A percentile compares a stretch with the other conserved stretches of the same genome.
Conservation (phyloP, 371 early-diverging fungal species). For the Dentiscutata heterogama region DNA sequence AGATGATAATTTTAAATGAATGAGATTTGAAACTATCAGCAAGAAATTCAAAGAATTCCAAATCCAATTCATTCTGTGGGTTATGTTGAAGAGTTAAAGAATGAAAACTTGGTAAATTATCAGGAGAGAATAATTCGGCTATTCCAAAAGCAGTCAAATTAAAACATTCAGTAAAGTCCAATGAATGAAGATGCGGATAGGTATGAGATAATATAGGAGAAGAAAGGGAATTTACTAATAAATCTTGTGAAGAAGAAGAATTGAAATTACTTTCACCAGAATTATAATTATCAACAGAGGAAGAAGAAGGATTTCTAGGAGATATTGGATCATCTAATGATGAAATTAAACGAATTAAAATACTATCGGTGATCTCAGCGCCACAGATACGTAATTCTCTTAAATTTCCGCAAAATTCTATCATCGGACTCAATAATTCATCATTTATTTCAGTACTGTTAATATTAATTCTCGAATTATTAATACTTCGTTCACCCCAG, state of each 20-base stretch:
- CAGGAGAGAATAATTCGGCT: constrained; percentile 29
- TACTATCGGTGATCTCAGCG: neutral
- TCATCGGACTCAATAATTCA: neutral
- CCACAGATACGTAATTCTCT: neutral
- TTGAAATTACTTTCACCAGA: no score
- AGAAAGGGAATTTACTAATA: neutral
- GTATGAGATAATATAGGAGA: neutral
- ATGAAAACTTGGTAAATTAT: neutral
- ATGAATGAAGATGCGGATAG: neutral
- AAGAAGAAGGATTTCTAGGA: no score
- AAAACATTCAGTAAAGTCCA: constrained; percentile 35
- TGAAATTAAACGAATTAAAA: neutral
- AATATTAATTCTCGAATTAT: neutral
- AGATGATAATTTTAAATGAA: neutral
- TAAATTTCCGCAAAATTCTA: neutral
- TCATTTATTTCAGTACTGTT: neutral
- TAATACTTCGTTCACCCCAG: neutral
- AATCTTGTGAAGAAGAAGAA: neutral
- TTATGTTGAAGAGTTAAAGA: constrained; percentile 1
- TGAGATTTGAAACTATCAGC: neutral
- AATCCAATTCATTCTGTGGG: neutral
- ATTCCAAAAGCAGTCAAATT: constrained; percentile 10
- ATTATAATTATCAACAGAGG: neutral
- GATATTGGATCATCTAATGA: neutral
- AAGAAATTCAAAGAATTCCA: constrained; percentile 27